These are phyloP conservation scores for Teunomyces kruisii DNA, from an alignment of 805 yeast species.

Conservation along the genomic window DNA sequence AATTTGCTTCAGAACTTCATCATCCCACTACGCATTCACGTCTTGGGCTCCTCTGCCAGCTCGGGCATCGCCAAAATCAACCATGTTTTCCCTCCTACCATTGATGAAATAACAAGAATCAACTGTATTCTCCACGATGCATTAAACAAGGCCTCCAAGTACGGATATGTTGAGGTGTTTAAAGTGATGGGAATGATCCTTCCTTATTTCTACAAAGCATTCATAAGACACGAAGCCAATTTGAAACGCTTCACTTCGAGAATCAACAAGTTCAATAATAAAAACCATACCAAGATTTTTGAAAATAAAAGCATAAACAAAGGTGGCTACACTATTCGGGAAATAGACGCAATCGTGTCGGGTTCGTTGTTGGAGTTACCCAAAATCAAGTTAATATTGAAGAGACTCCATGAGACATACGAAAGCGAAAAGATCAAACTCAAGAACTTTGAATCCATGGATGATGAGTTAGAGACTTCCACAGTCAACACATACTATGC, in stretches of 20 bases:
- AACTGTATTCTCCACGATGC: conserved; percentile 83
- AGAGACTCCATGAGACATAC: conserved; percentile 54
- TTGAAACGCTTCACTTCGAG: conserved; percentile 62
- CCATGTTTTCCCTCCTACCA: conserved; percentile 87
- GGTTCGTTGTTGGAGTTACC: conserved; percentile 68
- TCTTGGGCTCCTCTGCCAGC: conserved; percentile 53
- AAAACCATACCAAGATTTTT: conserved; percentile 28
- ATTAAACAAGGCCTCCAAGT: conserved; percentile 61
- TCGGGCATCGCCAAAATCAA: conserved; percentile 68
- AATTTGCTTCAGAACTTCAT: conserved; percentile 75
- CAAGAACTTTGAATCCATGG: conserved; percentile 16
- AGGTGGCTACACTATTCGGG: conserved; percentile 25
- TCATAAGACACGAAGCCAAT: conserved; percentile 93
- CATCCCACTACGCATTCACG: conserved; percentile 73
- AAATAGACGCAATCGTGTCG: conserved; percentile 50
- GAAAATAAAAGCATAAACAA: conserved; percentile 29
- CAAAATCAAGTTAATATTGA: conserved; percentile 65
- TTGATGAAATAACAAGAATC: conserved; percentile 88
- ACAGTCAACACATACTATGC: conserved; percentile 44
- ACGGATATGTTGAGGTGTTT: conserved; percentile 73
- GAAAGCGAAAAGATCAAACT: conserved; percentile 38
- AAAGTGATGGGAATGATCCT: conserved; percentile 79
- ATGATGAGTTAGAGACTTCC: conserved; percentile 26
- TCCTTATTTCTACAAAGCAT: conserved; percentile 91
- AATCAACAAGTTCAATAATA: conserved; percentile 41